Base-by-base conservation (phyloP, 2,329 filamentous ascomycete genomes). In the Chaetomium strumarium region DNA sequence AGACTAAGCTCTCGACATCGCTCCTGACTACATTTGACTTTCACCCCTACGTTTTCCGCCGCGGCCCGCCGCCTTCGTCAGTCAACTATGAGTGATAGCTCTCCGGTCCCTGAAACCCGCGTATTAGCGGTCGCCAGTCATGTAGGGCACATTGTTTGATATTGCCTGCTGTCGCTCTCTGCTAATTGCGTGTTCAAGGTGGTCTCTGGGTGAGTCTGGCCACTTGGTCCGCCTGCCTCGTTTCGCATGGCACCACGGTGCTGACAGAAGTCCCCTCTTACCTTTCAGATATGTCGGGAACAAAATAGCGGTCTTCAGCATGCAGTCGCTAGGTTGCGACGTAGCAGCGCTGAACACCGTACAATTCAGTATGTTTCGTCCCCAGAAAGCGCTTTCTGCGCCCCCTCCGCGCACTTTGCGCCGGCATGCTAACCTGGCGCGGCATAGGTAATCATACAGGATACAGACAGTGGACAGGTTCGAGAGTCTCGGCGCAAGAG, bases 341-440 rank as follows among this genome's bases (percentile, higher is more conserved):
- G 92, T 96, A 7, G 87, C 90, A 9, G 89, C 90, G 2, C 79
- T 99, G 63, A 96, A 99, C 68, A 99, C 93, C 0, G 93, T 99
- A 7, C 88, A 99, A 64, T 99, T 96, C 74, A 97, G 92, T 96
- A 75, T 69, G 85, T 72, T 34, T 40, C 44, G 46, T 11, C n/a
- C 24, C 12, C 39, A 20, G 31, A 24, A 24, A 24, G 24, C 24
- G 24, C 24, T 24, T 31, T n/a, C n/a, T 42, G 10, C 20, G 6
- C 37, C 10, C 24, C 45, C 40, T 20, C n/a, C 2, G 40, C 34
- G 16, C 39, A 45, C n/a, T 46, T n/a, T 47, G 20, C 37, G 17
- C 36, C 33, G 46, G 9, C 19, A 38, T 41, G 36, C 34, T 51
- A 31, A 58, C 43, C 43, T 13, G 5, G 42, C 17, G 33, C 39